Base-by-base conservation (phyloP, 441 rosid genomes). In the Brassica hybrid region DNA sequence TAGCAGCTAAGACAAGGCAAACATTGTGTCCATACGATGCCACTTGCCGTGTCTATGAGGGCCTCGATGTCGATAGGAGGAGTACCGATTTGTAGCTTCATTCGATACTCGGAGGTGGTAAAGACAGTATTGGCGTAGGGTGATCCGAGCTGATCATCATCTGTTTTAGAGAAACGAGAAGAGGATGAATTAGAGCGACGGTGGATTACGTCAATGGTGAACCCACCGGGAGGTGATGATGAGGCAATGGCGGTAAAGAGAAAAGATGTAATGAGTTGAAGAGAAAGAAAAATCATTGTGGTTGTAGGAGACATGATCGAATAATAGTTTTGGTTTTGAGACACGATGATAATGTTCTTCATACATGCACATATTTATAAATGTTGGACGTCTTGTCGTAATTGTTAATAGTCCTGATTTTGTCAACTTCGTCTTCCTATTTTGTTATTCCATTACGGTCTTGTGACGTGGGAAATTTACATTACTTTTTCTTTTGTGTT, bases 171-270 rank as follows among this genome's bases (percentile, higher is more conserved):
- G 1, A 10, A 8, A 27, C 64, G 59, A 16, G 17, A 56, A 54
- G 13, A 56, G 50, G 75, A 76, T 1, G 69, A 36, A 16, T 69
- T 69, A 3, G 32, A 34, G 32, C 48, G 65, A 62, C 75, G 70
- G 7, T 69, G 57, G 75, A 63, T 23, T 6, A 76, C 64, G 45
- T 76, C 75, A 4, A 63, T 13, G 48, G 79, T 76, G 70, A 76
- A 76, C 21, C 75, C 79, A 1, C 58, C 36, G 5, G 9, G 75
- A 36, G 70, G 45, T 50, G 75, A 52, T 48, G 17, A 13, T 76
- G 69, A 62, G 21, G 65, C 14, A 11, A 30, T 54, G 65, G 62
- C 3, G 32, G 75, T 34, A 2, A 69, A 69, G 65, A 76, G 58
- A 52, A 69, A 38, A 43, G 9, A 76, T 54, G 62, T 60, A 6